These are phyloP conservation scores for Kluyveromyces sp. DNA, from an alignment of 1,139 yeast species.

Conservation along the genomic window DNA sequence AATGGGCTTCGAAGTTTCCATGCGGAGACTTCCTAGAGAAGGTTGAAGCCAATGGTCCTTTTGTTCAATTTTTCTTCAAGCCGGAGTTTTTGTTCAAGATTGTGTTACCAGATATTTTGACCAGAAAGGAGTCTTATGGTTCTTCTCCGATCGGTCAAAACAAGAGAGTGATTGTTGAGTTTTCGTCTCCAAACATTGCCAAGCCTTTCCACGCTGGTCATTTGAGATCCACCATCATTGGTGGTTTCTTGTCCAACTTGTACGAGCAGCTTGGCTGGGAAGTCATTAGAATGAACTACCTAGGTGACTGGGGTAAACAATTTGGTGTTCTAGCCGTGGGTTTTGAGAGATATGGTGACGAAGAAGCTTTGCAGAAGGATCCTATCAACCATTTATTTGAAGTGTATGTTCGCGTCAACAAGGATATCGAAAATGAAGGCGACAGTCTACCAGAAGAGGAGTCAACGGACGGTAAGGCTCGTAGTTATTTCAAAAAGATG, in stretches of 20 bases:
- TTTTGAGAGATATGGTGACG: slow-evolving; percentile 76
- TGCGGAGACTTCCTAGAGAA: slow-evolving; percentile 59
- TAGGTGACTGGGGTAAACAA: slow-evolving; percentile 99
- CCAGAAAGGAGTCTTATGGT: slow-evolving; percentile 60
- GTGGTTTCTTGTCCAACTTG: slow-evolving; percentile 89
- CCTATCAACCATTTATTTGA: slow-evolving; percentile 95
- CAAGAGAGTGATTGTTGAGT: slow-evolving; percentile 74
- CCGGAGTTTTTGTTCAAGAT: slow-evolving; percentile 57
- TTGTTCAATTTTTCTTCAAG: slow-evolving; percentile 81
- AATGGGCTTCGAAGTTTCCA: slow-evolving; percentile 70
- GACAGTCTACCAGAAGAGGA: slow-evolving; percentile 46
- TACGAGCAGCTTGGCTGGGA: slow-evolving; percentile 89
- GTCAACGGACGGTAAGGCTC: slow-evolving; percentile 77
- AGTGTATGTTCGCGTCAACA: slow-evolving; percentile 83
- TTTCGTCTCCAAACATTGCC: slow-evolving; percentile 97
- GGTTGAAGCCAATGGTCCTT: slow-evolving; percentile 82
- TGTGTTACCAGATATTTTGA: slow-evolving; percentile 65
- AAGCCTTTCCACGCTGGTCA: slow-evolving; percentile 99
- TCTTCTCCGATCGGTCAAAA: slow-evolving; percentile 66
- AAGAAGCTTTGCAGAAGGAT: slow-evolving; percentile 60
- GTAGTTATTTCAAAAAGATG: slow-evolving; percentile 83
- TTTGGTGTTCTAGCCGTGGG: slow-evolving; percentile 95
- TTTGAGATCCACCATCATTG: slow-evolving; percentile 93
- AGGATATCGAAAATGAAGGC: slow-evolving; percentile 72
- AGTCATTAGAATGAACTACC: slow-evolving; percentile 82